Evolutionary conservation across 2,329 filamentous ascomycete species (phyloP).

Genomic region (Zarea fungicola): DNA sequence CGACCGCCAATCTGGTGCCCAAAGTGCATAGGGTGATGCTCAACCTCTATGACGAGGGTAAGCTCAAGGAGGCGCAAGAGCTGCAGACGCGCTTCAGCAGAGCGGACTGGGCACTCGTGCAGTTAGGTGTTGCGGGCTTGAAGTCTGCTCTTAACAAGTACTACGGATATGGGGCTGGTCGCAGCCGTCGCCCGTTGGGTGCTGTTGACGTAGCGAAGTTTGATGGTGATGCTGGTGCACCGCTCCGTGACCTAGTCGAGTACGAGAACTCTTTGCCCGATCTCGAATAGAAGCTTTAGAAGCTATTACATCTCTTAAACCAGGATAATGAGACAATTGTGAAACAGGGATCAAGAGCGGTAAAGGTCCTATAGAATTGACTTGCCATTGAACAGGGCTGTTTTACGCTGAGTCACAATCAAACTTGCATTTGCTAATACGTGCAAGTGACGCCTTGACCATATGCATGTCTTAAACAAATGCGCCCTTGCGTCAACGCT

Average conservation of each 20-base stretch:
- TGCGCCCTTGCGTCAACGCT: neutral
- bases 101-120: slow-evolving; percentile 26
- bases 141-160: slow-evolving; percentile 22
- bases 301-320: too few relatives aligned
- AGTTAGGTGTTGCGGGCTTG: slow-evolving; percentile 24
- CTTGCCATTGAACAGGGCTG: too few relatives aligned
- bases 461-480: neutral
- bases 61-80: slow-evolving; percentile 28
- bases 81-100: slow-evolving; percentile 29
- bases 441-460: too few relatives aligned
- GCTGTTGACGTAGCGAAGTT: slow-evolving; percentile 18
- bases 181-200: slow-evolving; percentile 23
- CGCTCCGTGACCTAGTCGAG: slow-evolving; percentile 18
- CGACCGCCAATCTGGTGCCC: slow-evolving; percentile 34
- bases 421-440: neutral
- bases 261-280: slow-evolving; percentile 19
- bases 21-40: slow-evolving; percentile 32
- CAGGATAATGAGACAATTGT: neutral
- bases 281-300: neutral
- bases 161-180: slow-evolving; percentile 19
- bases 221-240: slow-evolving; percentile 18
- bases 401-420: neutral
- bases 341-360: too few relatives aligned
- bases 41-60: slow-evolving; percentile 28
- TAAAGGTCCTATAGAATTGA: too few relatives aligned